Conservation (phyloP, 1,284 basidiomycete genomes). For the Tylopilus sp. region DNA sequence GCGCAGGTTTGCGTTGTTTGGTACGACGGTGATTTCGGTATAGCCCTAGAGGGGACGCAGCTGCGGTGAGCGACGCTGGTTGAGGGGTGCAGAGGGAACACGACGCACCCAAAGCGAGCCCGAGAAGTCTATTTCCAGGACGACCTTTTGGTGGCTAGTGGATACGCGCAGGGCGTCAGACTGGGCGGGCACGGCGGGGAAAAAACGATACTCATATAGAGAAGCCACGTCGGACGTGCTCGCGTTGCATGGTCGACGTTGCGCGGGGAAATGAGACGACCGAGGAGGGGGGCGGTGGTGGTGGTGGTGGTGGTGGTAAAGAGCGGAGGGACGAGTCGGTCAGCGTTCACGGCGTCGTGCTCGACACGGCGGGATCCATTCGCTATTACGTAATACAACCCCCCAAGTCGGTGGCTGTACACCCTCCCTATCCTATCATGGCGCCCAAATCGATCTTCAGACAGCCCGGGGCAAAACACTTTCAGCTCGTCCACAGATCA, state of each 20-base stretch:
- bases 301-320: constrained; percentile 2
- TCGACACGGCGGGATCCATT: constrained; percentile 25
- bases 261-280: constrained; percentile 2
- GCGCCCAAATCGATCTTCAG: constrained; percentile 84
- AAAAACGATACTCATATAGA: constrained; percentile 66
- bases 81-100: constrained; percentile 7
- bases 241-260: constrained; percentile 58
- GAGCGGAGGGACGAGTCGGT: constrained; percentile 6
- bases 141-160: constrained; percentile 92
- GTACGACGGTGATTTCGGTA: constrained; percentile 86
- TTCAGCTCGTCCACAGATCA: constrained; percentile 96
- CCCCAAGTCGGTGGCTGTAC: constrained; percentile 21
- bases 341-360: constrained; percentile 20
- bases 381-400: constrained; percentile 33
- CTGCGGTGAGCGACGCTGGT: constrained; percentile 19
- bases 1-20: constrained; percentile 70
- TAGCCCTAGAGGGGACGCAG: constrained; percentile 60
- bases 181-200: constrained; percentile 17
- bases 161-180: constrained; percentile 55
- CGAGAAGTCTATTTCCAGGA: constrained; percentile 84
- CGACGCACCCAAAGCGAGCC: constrained; percentile 69
- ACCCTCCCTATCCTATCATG: constrained; percentile 43
- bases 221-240: constrained; percentile 76
- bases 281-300: background rate
- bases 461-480: constrained; percentile 85